Conservation (phyloP, 305 asterid genomes). For the Fraxinus sp. region DNA sequence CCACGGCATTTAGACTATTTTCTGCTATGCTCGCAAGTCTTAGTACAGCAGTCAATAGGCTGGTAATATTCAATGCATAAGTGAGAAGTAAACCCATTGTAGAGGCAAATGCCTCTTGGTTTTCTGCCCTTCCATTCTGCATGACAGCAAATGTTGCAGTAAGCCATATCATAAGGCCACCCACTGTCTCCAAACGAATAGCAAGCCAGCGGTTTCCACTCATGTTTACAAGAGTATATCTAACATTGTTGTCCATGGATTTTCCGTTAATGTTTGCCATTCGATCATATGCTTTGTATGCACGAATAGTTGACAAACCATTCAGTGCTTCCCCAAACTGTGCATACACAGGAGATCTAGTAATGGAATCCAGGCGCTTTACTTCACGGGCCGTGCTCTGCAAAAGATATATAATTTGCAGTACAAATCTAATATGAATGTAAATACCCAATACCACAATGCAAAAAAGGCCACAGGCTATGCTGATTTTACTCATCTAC, state of each 20-base stretch:
- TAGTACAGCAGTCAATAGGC: constrained; percentile 65
- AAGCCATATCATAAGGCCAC: constrained; percentile 89
- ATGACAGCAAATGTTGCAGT: constrained; percentile 85
- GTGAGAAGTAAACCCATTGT: constrained; percentile 87
- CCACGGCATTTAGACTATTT: constrained; percentile 88
- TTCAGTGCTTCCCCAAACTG: constrained; percentile 90
- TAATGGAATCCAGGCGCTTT: constrained; percentile 77
- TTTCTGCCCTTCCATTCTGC: constrained; percentile 67
- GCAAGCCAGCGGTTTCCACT: constrained; percentile 91
- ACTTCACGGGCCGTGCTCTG: constrained; percentile 95
- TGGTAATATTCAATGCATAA: constrained; percentile 75
- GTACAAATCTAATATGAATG: constrained; percentile 7
- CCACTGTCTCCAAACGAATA: constrained; percentile 76
- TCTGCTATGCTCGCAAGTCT: constrained; percentile 86
- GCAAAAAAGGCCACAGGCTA: neutral
- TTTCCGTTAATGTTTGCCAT: constrained; percentile 70
- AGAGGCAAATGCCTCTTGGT: constrained; percentile 78
- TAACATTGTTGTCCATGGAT: constrained; percentile 76
- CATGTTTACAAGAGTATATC: constrained; percentile 71
- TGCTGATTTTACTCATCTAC: neutral
- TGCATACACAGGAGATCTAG: constrained; percentile 89
- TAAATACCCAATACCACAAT: neutral
- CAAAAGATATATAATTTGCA: constrained; percentile 19
- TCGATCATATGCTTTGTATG: constrained; percentile 80
- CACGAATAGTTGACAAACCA: constrained; percentile 82